These are phyloP conservation scores for Phytophthora multivora DNA, from an alignment of 352 stramenopile species.

Conservation along the genomic window DNA sequence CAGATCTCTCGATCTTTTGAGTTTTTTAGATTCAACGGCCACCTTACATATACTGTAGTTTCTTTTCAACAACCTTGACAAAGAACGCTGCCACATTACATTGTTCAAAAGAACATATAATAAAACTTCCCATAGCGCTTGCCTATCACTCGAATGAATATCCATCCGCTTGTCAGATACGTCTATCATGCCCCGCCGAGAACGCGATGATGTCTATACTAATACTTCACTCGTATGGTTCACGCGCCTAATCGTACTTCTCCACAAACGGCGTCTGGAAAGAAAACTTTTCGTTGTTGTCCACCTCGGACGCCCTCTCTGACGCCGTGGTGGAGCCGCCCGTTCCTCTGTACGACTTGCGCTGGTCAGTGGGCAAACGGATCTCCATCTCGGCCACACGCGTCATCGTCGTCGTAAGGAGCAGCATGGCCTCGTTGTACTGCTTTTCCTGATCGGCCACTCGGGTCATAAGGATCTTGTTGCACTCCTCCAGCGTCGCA, in stretches of 20 bases:
- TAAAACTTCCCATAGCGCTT: slow-evolving; percentile 27
- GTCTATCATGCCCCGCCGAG: slow-evolving; percentile 2
- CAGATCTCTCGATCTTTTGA: too few relatives aligned
- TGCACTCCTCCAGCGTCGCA: slow-evolving; percentile 67
- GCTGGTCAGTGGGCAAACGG: slow-evolving; percentile 51
- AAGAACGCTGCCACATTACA: slow-evolving; percentile 12
- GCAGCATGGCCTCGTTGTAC: slow-evolving; percentile 86
- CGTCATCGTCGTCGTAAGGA: slow-evolving; percentile 87
- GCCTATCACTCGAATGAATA: too few relatives aligned
- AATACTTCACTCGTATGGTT: slow-evolving; percentile 39
- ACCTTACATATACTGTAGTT: too few relatives aligned
- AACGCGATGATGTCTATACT: slow-evolving; percentile 33
- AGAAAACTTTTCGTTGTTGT: slow-evolving; percentile 50
- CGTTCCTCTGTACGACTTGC: slow-evolving; percentile 53
- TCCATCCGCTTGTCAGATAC: slow-evolving; percentile 7
- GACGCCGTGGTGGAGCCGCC: slow-evolving; percentile 53
- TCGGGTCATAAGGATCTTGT: slow-evolving; percentile 72
- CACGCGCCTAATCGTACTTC: slow-evolving; percentile 56
- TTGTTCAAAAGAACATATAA: slow-evolving; percentile 29
- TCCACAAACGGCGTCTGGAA: slow-evolving; percentile 66
- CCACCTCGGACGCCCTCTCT: slow-evolving; percentile 48
- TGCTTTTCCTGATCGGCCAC: slow-evolving; percentile 82
- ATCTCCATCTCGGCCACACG: slow-evolving; percentile 86
- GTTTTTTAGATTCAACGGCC: slow-evolving; percentile 14
- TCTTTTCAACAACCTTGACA: neutral